A percentile compares a stretch with the other conserved stretches of the same genome.
These are phyloP conservation scores for Triangularia setosa DNA, from an alignment of 2,329 filamentous ascomycete species.

Conservation along the genomic window DNA sequence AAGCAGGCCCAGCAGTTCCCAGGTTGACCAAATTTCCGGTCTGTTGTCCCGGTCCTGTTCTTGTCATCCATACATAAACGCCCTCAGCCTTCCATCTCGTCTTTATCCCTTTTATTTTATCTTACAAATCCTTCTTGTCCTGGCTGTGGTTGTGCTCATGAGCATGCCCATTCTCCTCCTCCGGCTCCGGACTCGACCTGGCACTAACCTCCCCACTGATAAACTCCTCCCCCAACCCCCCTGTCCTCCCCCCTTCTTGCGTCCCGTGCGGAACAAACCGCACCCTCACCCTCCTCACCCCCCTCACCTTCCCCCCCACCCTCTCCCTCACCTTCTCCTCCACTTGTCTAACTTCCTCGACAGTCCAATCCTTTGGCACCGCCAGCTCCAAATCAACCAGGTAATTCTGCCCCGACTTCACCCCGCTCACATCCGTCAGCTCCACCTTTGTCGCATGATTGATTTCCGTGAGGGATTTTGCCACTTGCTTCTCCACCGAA, in stretches of 20 bases:
- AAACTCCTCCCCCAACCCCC: constrained; percentile 67
- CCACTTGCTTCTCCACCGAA: constrained; percentile 64
- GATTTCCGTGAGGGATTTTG: constrained; percentile 50
- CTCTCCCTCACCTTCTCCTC: constrained; percentile 70
- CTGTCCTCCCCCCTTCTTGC: constrained; percentile 36
- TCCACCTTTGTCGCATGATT: constrained; percentile 57
- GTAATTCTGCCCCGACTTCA: constrained; percentile 97
- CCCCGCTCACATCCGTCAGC: constrained; percentile 74
- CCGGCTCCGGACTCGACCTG: constrained; percentile 56
- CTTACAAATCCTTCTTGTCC: constrained; percentile 26
- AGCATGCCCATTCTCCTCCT: constrained; percentile 44
- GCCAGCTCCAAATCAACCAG: constrained; percentile 84
- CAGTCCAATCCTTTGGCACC: constrained; percentile 71
- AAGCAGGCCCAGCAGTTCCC: neutral
- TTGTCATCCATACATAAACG: neutral
- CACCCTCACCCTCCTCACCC: constrained; percentile 77
- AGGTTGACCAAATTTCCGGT: neutral
- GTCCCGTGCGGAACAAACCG: constrained; percentile 69
- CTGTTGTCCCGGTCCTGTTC: neutral
- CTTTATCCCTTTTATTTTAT: no score
- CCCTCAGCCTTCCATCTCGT: neutral
- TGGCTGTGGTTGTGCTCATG: constrained; percentile 41
- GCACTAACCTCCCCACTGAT: constrained; percentile 61
- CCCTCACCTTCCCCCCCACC: constrained; percentile 73
- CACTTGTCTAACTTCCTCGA: constrained; percentile 64